Evolutionary conservation across 352 stramenopile genomes (phyloP).

Genomic region (Globisporangium cylindrosporum): DNA sequence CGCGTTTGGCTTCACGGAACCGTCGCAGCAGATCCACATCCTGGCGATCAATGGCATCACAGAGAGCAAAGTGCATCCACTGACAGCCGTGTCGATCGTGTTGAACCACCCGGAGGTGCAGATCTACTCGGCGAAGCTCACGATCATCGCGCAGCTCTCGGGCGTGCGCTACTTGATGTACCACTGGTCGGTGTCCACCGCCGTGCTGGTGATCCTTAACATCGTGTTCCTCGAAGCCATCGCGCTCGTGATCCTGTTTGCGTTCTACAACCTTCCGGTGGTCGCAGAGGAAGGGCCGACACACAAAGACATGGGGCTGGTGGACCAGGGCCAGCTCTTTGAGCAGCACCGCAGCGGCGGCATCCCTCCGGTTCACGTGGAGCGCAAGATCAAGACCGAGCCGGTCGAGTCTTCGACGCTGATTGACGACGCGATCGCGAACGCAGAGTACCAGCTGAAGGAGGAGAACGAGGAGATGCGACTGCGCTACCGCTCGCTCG

Average conservation of each 20-base stretch:
- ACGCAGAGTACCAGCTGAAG: conserved; percentile 12
- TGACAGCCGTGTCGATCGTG: conserved; percentile 47
- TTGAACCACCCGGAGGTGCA: conserved; percentile 73
- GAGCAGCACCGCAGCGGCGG: conserved; percentile 21
- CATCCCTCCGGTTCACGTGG: conserved; percentile 33
- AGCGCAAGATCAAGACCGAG: conserved; percentile 40
- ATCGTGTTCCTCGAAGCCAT: conserved; percentile 73
- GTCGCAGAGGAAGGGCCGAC: conserved; percentile 16
- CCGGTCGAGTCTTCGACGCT: conserved; percentile 23
- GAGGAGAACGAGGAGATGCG: conserved; percentile 25
- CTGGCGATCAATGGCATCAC: conserved; percentile 67
- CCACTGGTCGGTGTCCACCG: conserved; percentile 75
- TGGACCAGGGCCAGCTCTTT: conserved; percentile 28
- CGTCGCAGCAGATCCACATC: conserved; percentile 47
- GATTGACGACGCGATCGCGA: conserved; percentile 21
- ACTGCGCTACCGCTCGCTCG: conserved; percentile 14
- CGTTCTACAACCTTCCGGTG: conserved; percentile 55
- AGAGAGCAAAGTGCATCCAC: conserved; percentile 48
- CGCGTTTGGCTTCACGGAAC: conserved; percentile 51
- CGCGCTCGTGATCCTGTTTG: conserved; percentile 61
- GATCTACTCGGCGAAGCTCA: conserved; percentile 70
- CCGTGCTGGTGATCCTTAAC: conserved; percentile 71
- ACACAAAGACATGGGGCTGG: background rate
- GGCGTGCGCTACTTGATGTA: conserved; percentile 86
- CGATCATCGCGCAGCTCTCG: conserved; percentile 78